Evolutionary conservation across 192 early-diverging fungal genomes (phyloP), one percentile per base, ranked within the genome.

Genomic region (Phycomyces blakesleeanus): DNA sequence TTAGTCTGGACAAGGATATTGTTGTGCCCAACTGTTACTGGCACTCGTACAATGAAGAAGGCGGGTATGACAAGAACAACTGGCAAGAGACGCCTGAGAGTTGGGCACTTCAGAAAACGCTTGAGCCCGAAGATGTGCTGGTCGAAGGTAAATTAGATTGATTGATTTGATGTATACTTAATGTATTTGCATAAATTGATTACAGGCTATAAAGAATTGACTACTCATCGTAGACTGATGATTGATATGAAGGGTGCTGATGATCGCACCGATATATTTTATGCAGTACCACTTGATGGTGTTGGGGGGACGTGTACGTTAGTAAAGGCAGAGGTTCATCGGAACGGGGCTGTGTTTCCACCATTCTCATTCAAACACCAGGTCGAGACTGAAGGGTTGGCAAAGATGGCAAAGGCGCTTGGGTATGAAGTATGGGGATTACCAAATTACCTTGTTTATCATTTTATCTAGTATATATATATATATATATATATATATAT

Each of bases 341-440:
- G 86, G 0, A 78, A 81, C 34, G 88, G 86, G 1, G 80, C 85
- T 24, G 76, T 77, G 4, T 90, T 88, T 51, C 86, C 88, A 0
- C 63, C 82, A 0, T 79, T 79, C 60, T 76, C 85, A 39, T 81
- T 83, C 18, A 78, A 83, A 27, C 88, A 88, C 58, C 78, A 83
- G 56, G 82, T 90, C 5, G 88, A 90, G 63, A 88, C 85, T 37
- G 88, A 90, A 73, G 88, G 86, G 0, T 75, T 90, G 64, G 88
- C 85, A 14, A 90, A 86, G 64, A 83, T 88, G 64, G 86, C 86
- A 53, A 86, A 85, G 61, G 80, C 71, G 0, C 53, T 83, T 39
- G 86, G 86, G 0, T 88, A 78, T 58, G 77, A 76, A 20, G 81
- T 88, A 3, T 85, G 67, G 66, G 88, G 88, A 0, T 72, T 86